phyloP scores from a whole-genome alignment of 495 filamentous ascomycete species.

The Penicillium longicatenatum region DNA sequence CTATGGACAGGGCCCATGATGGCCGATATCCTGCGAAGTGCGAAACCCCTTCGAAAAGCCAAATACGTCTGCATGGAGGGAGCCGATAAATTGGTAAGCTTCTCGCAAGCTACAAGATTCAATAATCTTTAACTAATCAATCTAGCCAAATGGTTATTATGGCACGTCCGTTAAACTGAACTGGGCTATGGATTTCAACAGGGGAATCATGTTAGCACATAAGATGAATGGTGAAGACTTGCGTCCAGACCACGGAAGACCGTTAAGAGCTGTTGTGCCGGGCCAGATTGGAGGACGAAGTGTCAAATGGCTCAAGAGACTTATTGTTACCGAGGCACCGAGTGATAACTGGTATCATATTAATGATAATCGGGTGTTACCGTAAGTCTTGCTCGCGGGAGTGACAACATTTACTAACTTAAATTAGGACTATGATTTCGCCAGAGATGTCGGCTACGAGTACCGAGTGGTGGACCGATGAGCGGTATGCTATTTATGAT shows the following conservation, averaged over 20 bases:
- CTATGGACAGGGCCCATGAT: conserved; percentile 87
- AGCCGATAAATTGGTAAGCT: conserved; percentile 70
- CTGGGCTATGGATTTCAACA: conserved; percentile 84
- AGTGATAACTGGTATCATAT: conserved; percentile 98
- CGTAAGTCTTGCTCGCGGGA: conserved; percentile 39
- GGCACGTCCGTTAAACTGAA: conserved; percentile 87
- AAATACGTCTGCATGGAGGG: conserved; percentile 93
- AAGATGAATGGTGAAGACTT: conserved; percentile 91
- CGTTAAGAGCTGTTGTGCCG: conserved; percentile 81
- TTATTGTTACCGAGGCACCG: conserved; percentile 75
- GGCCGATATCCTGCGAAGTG: conserved; percentile 68
- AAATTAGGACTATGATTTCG: conserved; percentile 68
- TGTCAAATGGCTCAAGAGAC: conserved; percentile 91
- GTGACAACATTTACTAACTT: conserved; percentile 7
- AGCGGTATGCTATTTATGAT: conserved; percentile 94
- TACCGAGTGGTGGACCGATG: conserved; percentile 83
- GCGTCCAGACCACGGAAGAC: conserved; percentile 85
- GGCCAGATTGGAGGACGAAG: conserved; percentile 93
- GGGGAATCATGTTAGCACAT: conserved; percentile 86
- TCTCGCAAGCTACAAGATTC: neutral
- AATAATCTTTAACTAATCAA: conserved; percentile 9
- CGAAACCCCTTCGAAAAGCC: conserved; percentile 68
- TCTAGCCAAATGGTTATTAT: conserved; percentile 83
- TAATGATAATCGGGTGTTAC: conserved; percentile 90
- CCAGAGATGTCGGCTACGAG: conserved; percentile 79